phyloP scores from a whole-genome alignment of 1,284 basidiomycete genomes.

The Fistulinella cinereoalba region DNA sequence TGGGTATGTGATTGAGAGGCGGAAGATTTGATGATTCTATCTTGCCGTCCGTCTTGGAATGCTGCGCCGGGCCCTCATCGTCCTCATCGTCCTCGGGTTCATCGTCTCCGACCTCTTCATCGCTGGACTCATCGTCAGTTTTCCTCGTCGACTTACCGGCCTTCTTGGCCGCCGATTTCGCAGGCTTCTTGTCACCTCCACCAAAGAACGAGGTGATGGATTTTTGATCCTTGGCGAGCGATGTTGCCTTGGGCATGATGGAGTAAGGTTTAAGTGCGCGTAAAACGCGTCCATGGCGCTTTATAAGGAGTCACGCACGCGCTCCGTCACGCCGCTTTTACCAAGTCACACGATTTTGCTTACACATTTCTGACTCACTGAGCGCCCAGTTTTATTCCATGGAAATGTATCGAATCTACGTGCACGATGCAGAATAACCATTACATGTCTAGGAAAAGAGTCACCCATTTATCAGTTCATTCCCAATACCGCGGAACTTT shows the following conservation, averaged over 20 bases:
- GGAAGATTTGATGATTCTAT: conserved; percentile 64
- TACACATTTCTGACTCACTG: not conserved
- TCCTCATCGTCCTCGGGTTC: conserved; percentile 30
- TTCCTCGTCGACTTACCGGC: conserved; percentile 34
- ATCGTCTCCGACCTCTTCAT: conserved; percentile 21
- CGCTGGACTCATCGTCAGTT: conserved; percentile 18
- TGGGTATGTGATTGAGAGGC: conserved; percentile 78
- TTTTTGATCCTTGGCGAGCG: conserved; percentile 46
- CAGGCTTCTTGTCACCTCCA: conserved; percentile 23
- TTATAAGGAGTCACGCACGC: conserved; percentile 32
- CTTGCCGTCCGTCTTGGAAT: conserved; percentile 37
- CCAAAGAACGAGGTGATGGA: conserved; percentile 56
- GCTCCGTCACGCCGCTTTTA: conserved; percentile 24
- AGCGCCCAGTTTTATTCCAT: conserved; percentile 11
- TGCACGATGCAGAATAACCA: conserved; percentile 3
- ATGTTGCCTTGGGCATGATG: conserved; percentile 50
- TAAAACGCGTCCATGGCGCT: conserved; percentile 14
- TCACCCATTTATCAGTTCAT: conserved; percentile 33
- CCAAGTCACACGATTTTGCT: conserved; percentile 17
- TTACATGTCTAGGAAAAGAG: conserved; percentile 6
- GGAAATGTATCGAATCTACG: conserved; percentile 13
- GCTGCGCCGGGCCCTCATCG: conserved; percentile 27
- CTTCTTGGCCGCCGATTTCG: conserved; percentile 16
- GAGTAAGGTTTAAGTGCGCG: not conserved
- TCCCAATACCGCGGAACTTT: conserved; percentile 78